Percentiles rank a stretch among this genome's conserved stretches.
Conservation (phyloP, 2,329 filamentous ascomycete species). For the Beauveria pseudobassiana region DNA sequence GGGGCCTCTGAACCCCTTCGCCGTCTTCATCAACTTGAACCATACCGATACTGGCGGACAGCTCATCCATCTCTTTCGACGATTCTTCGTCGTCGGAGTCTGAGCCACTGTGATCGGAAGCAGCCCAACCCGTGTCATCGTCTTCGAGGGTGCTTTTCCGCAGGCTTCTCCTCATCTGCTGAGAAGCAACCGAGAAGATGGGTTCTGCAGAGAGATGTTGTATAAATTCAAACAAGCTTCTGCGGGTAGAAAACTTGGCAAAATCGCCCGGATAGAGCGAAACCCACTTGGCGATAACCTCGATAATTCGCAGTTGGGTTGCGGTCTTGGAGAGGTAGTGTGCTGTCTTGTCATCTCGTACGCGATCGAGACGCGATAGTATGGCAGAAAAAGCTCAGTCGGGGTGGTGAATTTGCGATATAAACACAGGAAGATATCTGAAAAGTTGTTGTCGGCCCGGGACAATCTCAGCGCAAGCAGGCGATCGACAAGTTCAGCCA, state of each 20-base stretch:
- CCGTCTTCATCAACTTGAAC: constrained; percentile 41
- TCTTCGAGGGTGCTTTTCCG: constrained; percentile 69
- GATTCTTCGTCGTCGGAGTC: constrained; percentile 27
- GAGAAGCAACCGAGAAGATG: constrained; percentile 76
- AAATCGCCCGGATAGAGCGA: constrained; percentile 89
- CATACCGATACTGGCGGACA: constrained; percentile 36
- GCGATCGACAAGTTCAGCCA: constrained; percentile 77
- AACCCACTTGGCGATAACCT: constrained; percentile 83
- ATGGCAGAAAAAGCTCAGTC: constrained; percentile 65
- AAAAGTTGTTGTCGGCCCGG: constrained; percentile 82
- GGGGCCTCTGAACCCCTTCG: constrained; percentile 34
- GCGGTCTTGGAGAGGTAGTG: constrained; percentile 71
- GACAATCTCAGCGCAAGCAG: constrained; percentile 75
- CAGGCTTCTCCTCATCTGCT: constrained; percentile 75
- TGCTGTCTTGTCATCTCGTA: constrained; percentile 58
- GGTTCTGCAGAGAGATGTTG: constrained; percentile 64
- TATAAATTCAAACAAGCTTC: constrained; percentile 68
- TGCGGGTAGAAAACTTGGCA: constrained; percentile 66
- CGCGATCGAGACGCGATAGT: constrained; percentile 63
- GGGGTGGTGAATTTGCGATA: constrained; percentile 92
- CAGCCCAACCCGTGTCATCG: constrained; percentile 91
- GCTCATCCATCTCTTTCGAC: constrained; percentile 32
- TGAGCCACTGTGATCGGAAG: constrained; percentile 53
- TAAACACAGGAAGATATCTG: constrained; percentile 79
- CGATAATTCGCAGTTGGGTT: constrained; percentile 74